These are phyloP conservation scores for Botryotinia globosa DNA, from an alignment of 2,329 filamentous ascomycete genomes.

Conservation along the genomic window DNA sequence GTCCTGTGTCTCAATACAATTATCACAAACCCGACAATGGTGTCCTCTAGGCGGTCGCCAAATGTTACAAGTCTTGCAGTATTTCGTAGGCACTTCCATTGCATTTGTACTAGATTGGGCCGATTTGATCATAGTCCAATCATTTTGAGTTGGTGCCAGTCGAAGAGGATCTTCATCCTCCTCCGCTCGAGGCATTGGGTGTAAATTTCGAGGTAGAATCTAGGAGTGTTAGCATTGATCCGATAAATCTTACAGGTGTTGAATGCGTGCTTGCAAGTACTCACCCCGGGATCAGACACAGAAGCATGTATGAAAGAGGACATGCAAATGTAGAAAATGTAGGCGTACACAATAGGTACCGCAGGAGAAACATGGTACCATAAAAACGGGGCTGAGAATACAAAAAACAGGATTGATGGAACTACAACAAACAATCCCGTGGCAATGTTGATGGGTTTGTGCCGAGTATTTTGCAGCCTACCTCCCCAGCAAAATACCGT, in stretches of 20 bases:
- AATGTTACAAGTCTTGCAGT: slow-evolving; percentile 95
- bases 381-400: slow-evolving; percentile 72
- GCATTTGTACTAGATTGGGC: slow-evolving; percentile 70
- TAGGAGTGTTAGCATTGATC: slow-evolving; percentile 41
- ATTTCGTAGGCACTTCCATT: slow-evolving; percentile 98
- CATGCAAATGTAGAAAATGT: slow-evolving; percentile 84
- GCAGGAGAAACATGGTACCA: slow-evolving; percentile 88
- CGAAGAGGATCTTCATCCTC: slow-evolving; percentile 77
- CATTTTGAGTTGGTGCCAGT: slow-evolving; percentile 80
- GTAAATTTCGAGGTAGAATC: slow-evolving; percentile 90
- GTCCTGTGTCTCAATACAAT: slow-evolving; percentile 94
- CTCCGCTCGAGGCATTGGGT: slow-evolving; percentile 75
- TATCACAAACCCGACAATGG: slow-evolving; percentile 95
- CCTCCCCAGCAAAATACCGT: slow-evolving; percentile 86
- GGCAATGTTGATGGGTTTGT: slow-evolving; percentile 83
- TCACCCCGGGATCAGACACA: slow-evolving; percentile 85
- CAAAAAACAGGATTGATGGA: slow-evolving; percentile 80
- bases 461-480: slow-evolving; percentile 80
- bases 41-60: slow-evolving; percentile 96
- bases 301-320: slow-evolving; percentile 95
- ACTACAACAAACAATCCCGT: slow-evolving; percentile 79
- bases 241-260: slow-evolving; percentile 10
- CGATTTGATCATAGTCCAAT: slow-evolving; percentile 90
- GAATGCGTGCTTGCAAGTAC: slow-evolving; percentile 40
- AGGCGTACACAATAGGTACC: slow-evolving; percentile 84